Percentiles rank a stretch among this genome's conserved stretches.
phyloP scores from a whole-genome alignment of 2,329 filamentous ascomycete genomes.

The Ophiostoma quercus region DNA sequence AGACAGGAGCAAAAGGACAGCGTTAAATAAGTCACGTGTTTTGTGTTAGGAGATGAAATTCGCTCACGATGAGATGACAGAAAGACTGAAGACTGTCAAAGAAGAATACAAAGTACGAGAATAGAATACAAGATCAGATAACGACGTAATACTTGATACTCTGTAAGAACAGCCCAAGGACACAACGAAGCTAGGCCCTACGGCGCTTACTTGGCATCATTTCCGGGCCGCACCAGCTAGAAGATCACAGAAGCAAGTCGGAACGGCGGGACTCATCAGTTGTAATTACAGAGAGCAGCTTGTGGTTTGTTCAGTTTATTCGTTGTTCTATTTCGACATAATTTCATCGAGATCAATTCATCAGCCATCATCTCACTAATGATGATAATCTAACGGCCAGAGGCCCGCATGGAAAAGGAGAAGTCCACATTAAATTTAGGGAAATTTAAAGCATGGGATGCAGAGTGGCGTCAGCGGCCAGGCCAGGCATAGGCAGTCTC shows the following conservation, averaged over 20 bases:
- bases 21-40: not conserved
- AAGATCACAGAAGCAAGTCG: not conserved
- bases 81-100: too few relatives aligned
- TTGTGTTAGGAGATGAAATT: too few relatives aligned
- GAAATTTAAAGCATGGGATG: conserved; percentile 7
- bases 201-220: not conserved
- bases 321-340: not conserved
- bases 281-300: too few relatives aligned
- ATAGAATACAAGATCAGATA: too few relatives aligned
- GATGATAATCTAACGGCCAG: not conserved
- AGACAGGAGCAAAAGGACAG: not conserved
- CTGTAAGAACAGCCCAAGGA: not conserved
- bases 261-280: not conserved
- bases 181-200: not conserved
- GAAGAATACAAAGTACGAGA: too few relatives aligned
- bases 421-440: conserved; percentile 1
- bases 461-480: not conserved
- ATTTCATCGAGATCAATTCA: not conserved
- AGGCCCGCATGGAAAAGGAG: conserved; percentile 9
- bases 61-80: not conserved
- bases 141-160: too few relatives aligned
- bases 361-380: not conserved
- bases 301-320: not conserved
- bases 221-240: not conserved
- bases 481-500: not conserved